These are phyloP conservation scores for Penicillium roqueforti DNA, from an alignment of 495 filamentous ascomycete species.

Conservation along the genomic window DNA sequence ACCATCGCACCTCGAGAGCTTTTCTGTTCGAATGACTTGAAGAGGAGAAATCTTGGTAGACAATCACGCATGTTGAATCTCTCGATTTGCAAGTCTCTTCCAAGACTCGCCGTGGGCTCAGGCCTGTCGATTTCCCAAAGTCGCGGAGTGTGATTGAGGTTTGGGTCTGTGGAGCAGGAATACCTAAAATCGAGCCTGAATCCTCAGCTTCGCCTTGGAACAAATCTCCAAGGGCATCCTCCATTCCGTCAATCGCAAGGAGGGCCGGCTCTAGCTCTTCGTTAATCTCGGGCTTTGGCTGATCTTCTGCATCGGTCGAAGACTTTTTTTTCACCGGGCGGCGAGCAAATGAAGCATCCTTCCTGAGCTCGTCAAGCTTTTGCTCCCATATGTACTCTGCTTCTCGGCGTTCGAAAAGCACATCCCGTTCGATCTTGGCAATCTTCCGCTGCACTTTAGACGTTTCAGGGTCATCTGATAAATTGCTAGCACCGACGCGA, in stretches of 20 bases:
- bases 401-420: conserved; percentile 75
- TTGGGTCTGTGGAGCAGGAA: conserved; percentile 16
- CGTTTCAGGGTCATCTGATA: conserved; percentile 45
- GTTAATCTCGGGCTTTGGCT: conserved; percentile 43
- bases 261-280: conserved; percentile 31
- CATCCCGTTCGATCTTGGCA: conserved; percentile 72
- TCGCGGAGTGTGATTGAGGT: conserved; percentile 58
- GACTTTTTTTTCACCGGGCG: conserved; percentile 27
- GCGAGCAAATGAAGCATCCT: conserved; percentile 44
- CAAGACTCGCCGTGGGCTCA: conserved; percentile 66
- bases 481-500: conserved; percentile 22
- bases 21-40: conserved; percentile 70
- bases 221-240: conserved; percentile 61
- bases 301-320: conserved; percentile 20
- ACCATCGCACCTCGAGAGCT: conserved; percentile 72
- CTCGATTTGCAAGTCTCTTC: conserved; percentile 85
- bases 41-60: conserved; percentile 63
- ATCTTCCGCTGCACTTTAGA: conserved; percentile 66
- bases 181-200: conserved; percentile 19
- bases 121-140: conserved; percentile 74
- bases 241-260: conserved; percentile 49
- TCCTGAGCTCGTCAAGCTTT: conserved; percentile 62
- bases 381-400: conserved; percentile 72
- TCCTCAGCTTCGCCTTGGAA: conserved; percentile 51
- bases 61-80: conserved; percentile 62